Percentiles rank a stretch among this genome's conserved stretches.
These are phyloP conservation scores for Cladorrhinum sp. DNA, from an alignment of 2,329 filamentous ascomycete genomes.

Conservation along the genomic window DNA sequence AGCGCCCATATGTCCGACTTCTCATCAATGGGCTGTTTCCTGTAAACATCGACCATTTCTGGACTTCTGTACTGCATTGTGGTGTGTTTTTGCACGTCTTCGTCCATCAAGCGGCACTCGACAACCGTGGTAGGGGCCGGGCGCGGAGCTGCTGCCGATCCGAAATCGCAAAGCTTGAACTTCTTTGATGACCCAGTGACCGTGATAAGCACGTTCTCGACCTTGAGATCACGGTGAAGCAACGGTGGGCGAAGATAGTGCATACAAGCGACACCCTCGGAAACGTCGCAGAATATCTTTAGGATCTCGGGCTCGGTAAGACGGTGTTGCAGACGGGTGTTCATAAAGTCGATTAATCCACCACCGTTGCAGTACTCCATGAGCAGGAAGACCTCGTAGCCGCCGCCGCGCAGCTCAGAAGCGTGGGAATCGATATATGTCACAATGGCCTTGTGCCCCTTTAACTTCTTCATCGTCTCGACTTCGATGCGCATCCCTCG, in stretches of 20 bases:
- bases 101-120: conserved; percentile 89
- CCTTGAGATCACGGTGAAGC: conserved; percentile 91
- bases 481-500: conserved; percentile 97
- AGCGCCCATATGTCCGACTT: conserved; percentile 99
- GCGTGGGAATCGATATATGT: conserved; percentile 98
- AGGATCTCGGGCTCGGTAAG: conserved; percentile 97
- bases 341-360: conserved; percentile 99
- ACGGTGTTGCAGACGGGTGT: conserved; percentile 91
- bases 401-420: conserved; percentile 85
- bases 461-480: conserved; percentile 99
- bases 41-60: conserved; percentile 98
- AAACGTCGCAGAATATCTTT: conserved; percentile 93
- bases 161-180: conserved; percentile 99
- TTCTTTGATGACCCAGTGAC: conserved; percentile 61
- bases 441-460: conserved; percentile 93
- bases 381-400: conserved; percentile 95
- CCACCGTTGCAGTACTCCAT: conserved; percentile 98
- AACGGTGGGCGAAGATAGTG: conserved; percentile 95
- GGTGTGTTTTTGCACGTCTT: conserved; percentile 95
- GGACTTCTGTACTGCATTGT: conserved; percentile 96
- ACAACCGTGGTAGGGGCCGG: conserved; percentile 81
- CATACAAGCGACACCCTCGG: conserved; percentile 97
- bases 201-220: conserved; percentile 94
- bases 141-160: conserved; percentile 79
- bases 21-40: conserved; percentile 94